Conservation (phyloP, 768 basidiomycete genomes). For the Russula lepida region DNA sequence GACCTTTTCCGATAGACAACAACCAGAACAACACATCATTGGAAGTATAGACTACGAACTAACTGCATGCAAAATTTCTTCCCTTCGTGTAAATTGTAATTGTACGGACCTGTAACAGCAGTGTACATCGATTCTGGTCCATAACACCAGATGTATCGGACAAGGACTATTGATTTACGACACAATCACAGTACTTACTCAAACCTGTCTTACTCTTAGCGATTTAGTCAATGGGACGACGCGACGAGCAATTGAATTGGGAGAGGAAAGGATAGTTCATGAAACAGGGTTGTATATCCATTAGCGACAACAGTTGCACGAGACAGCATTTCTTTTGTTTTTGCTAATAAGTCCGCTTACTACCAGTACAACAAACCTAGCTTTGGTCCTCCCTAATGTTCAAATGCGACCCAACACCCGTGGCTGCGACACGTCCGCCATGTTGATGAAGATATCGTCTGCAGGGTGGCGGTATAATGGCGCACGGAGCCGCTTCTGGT, state of each 20-base stretch:
- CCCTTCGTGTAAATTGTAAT: neutral
- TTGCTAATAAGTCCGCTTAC: constrained; percentile 1
- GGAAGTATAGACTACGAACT: neutral
- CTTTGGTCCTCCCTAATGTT: constrained; percentile 1
- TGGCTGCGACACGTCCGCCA: constrained; percentile 78
- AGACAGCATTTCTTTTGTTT: neutral
- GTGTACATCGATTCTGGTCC: neutral
- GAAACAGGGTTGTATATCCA: constrained; percentile 8
- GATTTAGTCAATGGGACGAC: neutral
- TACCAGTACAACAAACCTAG: constrained; percentile 6
- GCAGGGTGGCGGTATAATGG: constrained; percentile 93
- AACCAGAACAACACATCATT: neutral
- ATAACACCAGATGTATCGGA: neutral
- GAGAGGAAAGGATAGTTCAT: neutral
- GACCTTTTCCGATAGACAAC: too few relatives aligned
- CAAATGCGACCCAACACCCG: constrained; percentile 52
- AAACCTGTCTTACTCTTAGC: too few relatives aligned
- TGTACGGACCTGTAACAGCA: neutral
- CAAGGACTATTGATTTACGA: too few relatives aligned
- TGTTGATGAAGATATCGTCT: constrained; percentile 94
- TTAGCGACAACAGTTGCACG: neutral
- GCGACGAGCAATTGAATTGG: neutral
- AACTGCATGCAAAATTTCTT: too few relatives aligned
- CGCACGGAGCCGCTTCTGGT: constrained; percentile 91
- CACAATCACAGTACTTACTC: too few relatives aligned